These are phyloP conservation scores for Sphenostylis stenocarpa DNA, from an alignment of 306 rosid genomes.

Conservation along the genomic window DNA sequence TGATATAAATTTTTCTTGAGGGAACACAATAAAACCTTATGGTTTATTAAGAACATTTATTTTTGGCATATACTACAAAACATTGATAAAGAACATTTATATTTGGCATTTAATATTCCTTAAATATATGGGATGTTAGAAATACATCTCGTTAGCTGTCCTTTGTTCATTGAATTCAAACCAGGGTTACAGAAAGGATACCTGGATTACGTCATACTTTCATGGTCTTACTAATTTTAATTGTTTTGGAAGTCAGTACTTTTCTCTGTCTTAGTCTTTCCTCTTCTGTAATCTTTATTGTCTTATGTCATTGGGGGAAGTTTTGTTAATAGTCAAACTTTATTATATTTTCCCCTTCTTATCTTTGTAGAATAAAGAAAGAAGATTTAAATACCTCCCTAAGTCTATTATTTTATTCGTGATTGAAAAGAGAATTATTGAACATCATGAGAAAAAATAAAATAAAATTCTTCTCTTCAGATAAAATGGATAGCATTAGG, in stretches of 20 bases:
- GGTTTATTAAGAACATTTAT: neutral
- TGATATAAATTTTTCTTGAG: conserved; percentile 5
- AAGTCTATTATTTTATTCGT: neutral
- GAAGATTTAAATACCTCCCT: neutral
- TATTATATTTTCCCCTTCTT: neutral
- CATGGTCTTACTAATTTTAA: neutral
- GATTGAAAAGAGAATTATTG: neutral
- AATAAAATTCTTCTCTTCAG: neutral
- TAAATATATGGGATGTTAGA: too few species aligned
- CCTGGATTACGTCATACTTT: neutral
- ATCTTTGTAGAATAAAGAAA: neutral
- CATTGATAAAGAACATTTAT: neutral
- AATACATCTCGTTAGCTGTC: neutral
- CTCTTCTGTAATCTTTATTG: neutral
- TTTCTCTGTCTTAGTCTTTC: neutral
- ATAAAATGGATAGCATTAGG: neutral
- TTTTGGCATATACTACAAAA: neutral
- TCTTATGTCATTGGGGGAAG: neutral
- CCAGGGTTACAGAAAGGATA: neutral
- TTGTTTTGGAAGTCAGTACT: neutral
- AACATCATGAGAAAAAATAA: neutral
- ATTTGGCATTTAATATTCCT: too few species aligned
- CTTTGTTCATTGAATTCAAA: neutral
- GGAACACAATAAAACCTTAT: neutral
- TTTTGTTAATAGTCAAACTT: neutral